Evolutionary conservation across 1,284 basidiomycete genomes (phyloP), one percentile per base, ranked within the genome.

Genomic region (Microbotryum lychnidis-dioicae): DNA sequence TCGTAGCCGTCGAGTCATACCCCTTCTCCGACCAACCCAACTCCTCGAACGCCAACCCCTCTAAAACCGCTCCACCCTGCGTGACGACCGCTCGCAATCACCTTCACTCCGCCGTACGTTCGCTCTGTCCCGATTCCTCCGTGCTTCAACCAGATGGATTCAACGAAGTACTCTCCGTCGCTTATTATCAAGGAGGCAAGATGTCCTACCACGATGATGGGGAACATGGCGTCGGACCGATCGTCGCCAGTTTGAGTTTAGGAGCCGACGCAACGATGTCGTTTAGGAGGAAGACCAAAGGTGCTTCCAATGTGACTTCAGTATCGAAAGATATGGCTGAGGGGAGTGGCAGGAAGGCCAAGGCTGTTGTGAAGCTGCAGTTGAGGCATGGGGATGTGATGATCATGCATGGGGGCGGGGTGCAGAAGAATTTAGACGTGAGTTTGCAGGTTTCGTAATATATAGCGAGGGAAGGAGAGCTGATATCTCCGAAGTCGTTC

Each of bases 161-260:
- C 52, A 68, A 68, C 54, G 64, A 68, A 50, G 61, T 68, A 48
- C 54, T 68, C 4, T 60, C 57, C 3, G 64, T 66, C n/a, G 64
- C 64, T 4, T 68, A 68, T 55, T 49, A 21, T 18, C 50, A 57
- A 27, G 67, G 67, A 16, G 64, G 64, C 3, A 63, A 60, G 42
- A 68, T 68, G 67, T 59, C 58, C 45, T 68, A 57, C 27, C 67
- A 68, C 49, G 58, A 63, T 37, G 67, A 68, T 45, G 67, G 67
- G 23, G 67, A 68, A 31, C 33, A 48, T 25, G 64, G 67, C 0
- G 54, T 68, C 12, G 67, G 66, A 5, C 56, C 64, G 0, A 50
- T 60, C 46, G 67, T 68, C 37, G 57, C 64, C 8, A 60, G 54
- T 6, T 42, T 68, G 48, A 61, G 59, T 27, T 60, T 66, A 45